phyloP scores from a whole-genome alignment of 2,329 filamentous ascomycete species.

The Knufia fluminis region DNA sequence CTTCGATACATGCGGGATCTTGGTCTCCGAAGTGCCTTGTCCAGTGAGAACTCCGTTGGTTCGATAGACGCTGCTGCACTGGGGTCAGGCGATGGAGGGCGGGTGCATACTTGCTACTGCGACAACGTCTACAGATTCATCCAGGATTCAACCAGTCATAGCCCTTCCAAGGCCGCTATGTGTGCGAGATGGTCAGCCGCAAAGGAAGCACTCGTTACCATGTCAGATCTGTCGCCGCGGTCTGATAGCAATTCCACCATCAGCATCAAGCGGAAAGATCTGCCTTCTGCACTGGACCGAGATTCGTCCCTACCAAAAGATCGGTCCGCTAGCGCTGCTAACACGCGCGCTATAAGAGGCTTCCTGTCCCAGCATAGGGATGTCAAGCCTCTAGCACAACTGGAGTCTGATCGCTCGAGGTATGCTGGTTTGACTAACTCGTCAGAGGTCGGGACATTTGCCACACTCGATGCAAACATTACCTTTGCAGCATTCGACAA shows the following conservation, averaged over 20 bases:
- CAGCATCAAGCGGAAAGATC: slow-evolving; percentile 17
- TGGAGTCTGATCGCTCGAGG: slow-evolving; percentile 38
- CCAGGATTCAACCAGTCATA: slow-evolving; percentile 17
- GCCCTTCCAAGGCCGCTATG: slow-evolving; percentile 23
- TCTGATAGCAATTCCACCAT: slow-evolving; percentile 14
- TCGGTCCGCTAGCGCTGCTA: slow-evolving; percentile 6
- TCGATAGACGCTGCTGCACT: slow-evolving; percentile 6
- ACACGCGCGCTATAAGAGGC: slow-evolving; percentile 13
- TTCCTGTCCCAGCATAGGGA: slow-evolving; percentile 38
- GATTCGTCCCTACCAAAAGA: slow-evolving; percentile 3
- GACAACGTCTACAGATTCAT: slow-evolving; percentile 41
- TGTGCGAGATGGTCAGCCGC: slow-evolving; percentile 17
- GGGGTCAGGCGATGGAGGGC: slow-evolving; percentile 28
- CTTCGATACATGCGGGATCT: slow-evolving; percentile 40
- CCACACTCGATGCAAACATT: slow-evolving; percentile 40
- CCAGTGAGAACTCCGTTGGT: slow-evolving; percentile 20
- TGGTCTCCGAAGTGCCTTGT: slow-evolving; percentile 7
- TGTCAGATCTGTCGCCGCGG: slow-evolving; percentile 16
- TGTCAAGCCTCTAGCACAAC: slow-evolving; percentile 39
- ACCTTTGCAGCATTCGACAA: slow-evolving; percentile 25
- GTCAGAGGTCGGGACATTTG: slow-evolving; percentile 36
- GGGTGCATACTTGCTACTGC: slow-evolving; percentile 30
- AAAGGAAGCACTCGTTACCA: slow-evolving; percentile 23
- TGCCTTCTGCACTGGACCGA: slow-evolving; percentile 14
- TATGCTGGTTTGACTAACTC: slow-evolving; percentile 41